These are phyloP conservation scores for Ascochyta viciae-villosae DNA, from an alignment of 2,329 filamentous ascomycete species.

Conservation along the genomic window DNA sequence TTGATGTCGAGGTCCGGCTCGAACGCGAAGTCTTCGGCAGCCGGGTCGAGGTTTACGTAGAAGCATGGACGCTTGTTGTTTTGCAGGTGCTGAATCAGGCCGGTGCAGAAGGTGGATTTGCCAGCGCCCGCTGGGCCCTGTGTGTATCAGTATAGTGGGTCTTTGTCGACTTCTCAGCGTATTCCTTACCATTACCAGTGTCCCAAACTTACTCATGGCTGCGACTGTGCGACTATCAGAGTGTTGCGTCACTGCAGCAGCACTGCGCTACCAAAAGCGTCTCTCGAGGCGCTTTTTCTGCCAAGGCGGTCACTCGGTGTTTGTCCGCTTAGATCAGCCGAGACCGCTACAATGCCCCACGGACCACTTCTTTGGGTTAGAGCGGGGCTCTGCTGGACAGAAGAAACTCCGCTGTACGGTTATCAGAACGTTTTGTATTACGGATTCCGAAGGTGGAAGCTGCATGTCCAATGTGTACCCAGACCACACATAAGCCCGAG, in stretches of 20 bases:
- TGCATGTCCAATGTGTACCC: too few species aligned
- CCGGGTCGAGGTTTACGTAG: slow-evolving; percentile 98
- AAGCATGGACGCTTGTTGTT: slow-evolving; percentile 92
- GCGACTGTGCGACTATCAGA: slow-evolving; percentile 7
- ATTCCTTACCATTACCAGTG: slow-evolving; percentile 77
- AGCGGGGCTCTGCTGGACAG: too few species aligned
- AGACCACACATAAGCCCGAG: background rate
- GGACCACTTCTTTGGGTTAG: too few species aligned
- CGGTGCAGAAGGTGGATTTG: slow-evolving; percentile 96
- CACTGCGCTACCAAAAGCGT: background rate
- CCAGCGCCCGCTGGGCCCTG: slow-evolving; percentile 88
- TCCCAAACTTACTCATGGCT: slow-evolving; percentile 90
- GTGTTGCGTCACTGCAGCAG: slow-evolving; percentile 11
- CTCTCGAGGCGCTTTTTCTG: slow-evolving; percentile 7
- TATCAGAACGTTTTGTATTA: too few species aligned
- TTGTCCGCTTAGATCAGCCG: too few species aligned
- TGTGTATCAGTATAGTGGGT: background rate
- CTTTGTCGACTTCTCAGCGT: too few species aligned
- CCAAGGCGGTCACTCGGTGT: background rate
- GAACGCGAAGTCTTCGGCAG: slow-evolving; percentile 91
- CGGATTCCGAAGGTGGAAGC: too few species aligned
- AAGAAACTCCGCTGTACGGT: too few species aligned
- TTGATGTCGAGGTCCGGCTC: slow-evolving; percentile 94
- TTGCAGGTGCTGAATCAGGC: slow-evolving; percentile 90
- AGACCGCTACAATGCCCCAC: too few species aligned